These are phyloP conservation scores for Neurospora crassa DNA, from an alignment of 2,329 filamentous ascomycete genomes.

Conservation along the genomic window DNA sequence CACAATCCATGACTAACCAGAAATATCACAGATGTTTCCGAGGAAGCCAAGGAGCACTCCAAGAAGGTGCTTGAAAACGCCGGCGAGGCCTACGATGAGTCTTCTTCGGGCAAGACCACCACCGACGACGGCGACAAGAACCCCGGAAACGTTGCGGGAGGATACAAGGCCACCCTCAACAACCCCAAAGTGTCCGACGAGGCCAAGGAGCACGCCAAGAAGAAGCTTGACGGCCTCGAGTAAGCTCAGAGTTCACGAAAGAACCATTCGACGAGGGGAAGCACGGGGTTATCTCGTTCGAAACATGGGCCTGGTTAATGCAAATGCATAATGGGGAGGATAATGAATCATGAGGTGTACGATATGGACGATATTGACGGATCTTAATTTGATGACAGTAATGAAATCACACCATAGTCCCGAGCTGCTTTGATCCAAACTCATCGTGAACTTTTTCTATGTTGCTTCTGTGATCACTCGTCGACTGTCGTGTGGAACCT, in stretches of 20 bases:
- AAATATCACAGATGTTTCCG: background rate
- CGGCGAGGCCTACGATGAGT: conserved; percentile 6
- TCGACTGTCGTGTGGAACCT: too few relatives aligned
- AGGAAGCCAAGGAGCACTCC: conserved; percentile 5
- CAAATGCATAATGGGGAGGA: too few relatives aligned
- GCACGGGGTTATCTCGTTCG: background rate
- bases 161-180: conserved; percentile 9
- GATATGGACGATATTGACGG: background rate
- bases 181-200: conserved; percentile 7
- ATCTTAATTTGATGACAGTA: too few relatives aligned
- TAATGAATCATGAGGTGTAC: background rate
- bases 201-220: conserved; percentile 7
- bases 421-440: background rate
- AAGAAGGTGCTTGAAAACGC: conserved; percentile 6
- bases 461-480: background rate
- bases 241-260: background rate
- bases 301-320: background rate
- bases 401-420: background rate
- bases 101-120: background rate
- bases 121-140: conserved; percentile 2
- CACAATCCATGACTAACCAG: background rate
- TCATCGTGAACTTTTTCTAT: background rate
- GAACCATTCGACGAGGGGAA: background rate
- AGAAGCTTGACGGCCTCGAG: conserved; percentile 3
- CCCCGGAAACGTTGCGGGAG: conserved; percentile 6